Base-by-base conservation (phyloP, 2,329 filamentous ascomycete genomes). In the Onygena corvina region DNA sequence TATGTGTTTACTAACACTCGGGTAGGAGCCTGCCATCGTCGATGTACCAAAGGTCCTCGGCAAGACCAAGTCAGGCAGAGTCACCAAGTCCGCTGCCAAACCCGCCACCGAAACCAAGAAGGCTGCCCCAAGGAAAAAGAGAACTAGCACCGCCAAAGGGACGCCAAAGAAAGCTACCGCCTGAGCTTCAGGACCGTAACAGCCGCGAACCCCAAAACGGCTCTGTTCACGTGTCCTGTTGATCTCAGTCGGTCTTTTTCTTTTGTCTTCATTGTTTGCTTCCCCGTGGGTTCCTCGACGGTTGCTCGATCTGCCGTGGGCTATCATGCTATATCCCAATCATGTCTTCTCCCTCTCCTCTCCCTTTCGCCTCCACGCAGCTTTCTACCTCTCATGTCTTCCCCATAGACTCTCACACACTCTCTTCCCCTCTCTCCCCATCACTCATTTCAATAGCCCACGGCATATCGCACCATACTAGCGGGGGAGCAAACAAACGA, bases 1-100 rank as follows among this genome's bases (percentile, higher is more conserved):
- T 16, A n/a, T n/a, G n/a, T n/a, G n/a, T n/a, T 8, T 6, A 25
- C 5, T 42, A 42, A 27, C 21, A 12, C n/a, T 11, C 5, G 8
- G 14, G 14, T 33, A 81, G 76, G 80, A 79, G 12, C 77, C 80
- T 51, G 81, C 81, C 56, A 72, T 83, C 46, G 76, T 81, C 50
- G 81, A 86, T 58, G 81, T 83, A 69, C 74, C 80, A 54, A 80
- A 81, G 61, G 75, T 83, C 45, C 70, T 88, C 47, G 78, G 76
- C 65, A 89, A 86, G 79, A 89, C 86, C 67, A 92, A 92, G 79
- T 82, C 85, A 48, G 86, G 87, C 45, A 83, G 87, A 58, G 83
- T 93, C 60, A 79, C 83, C 60, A 93, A 92, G 79, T 68, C 72
- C 35, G 70, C 70, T 31, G 66, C 71, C 36, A 73, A 73, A 45